Conservation (phyloP, 352 stramenopile species). For the Peronospora destructor region DNA sequence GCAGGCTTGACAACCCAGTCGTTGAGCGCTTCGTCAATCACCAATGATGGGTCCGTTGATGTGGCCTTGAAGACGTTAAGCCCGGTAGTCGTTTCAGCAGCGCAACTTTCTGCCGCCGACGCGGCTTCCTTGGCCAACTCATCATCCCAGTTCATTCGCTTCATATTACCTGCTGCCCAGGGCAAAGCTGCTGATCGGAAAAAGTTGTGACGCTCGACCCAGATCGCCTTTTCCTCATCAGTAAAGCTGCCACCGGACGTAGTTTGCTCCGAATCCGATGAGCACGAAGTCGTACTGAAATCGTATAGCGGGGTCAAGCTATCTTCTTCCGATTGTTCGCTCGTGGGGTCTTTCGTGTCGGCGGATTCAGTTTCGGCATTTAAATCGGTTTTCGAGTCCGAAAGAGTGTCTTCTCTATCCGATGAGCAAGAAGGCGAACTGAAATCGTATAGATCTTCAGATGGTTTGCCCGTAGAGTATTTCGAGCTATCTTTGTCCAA, state of each 20-base stretch:
- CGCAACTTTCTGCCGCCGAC: conserved; percentile 32
- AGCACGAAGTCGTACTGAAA: neutral
- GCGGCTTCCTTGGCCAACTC: conserved; percentile 40
- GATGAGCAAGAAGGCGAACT: conserved; percentile 1
- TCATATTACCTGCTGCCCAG: conserved; percentile 59
- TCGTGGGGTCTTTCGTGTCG: conserved; percentile 11
- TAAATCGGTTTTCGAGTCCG: no score
- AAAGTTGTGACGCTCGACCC: conserved; percentile 71
- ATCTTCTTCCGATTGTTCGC: conserved; percentile 5
- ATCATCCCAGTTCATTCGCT: conserved; percentile 55
- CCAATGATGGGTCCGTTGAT: conserved; percentile 21
- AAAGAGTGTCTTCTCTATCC: conserved; percentile 5
- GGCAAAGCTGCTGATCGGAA: conserved; percentile 58
- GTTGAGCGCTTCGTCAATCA: conserved; percentile 51
- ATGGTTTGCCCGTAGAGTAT: conserved; percentile 6
- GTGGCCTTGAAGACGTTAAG: conserved; percentile 45
- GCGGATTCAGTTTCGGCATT: neutral
- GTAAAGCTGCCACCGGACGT: conserved; percentile 24
- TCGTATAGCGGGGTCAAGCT: conserved; percentile 6
- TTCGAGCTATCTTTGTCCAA: conserved; percentile 7
- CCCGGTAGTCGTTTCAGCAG: conserved; percentile 29
- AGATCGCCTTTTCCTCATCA: conserved; percentile 46
- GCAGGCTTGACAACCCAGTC: conserved; percentile 42
- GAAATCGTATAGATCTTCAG: conserved; percentile 3
- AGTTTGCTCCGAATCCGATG: conserved; percentile 8